Percentiles rank a stretch among this genome's conserved stretches.
Conservation (phyloP, 2,329 filamentous ascomycete species). For the Chrysosporium keratinophilum region DNA sequence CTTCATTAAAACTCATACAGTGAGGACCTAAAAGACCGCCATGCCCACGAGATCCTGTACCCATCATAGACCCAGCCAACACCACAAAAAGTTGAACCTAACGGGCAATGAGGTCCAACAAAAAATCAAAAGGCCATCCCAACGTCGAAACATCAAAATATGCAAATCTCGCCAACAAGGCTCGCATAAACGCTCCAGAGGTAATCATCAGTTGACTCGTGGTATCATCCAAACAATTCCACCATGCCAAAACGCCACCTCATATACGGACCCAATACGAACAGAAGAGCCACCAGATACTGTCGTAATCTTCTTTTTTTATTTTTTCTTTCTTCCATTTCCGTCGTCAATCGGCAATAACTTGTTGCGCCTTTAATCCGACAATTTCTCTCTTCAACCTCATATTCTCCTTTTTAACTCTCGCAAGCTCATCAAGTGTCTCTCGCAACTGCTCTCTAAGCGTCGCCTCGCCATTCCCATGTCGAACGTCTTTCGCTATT, state of each 20-base stretch:
- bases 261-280: background rate
- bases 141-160: background rate
- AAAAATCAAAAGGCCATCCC: background rate
- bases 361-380: constrained; percentile 49
- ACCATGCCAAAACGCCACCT: constrained; percentile 3
- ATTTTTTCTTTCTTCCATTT: background rate
- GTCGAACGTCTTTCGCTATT: constrained; percentile 65
- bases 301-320: background rate
- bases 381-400: constrained; percentile 72
- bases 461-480: constrained; percentile 69
- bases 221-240: constrained; percentile 4
- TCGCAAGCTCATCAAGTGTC: constrained; percentile 63
- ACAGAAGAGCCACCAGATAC: background rate
- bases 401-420: constrained; percentile 75
- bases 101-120: background rate
- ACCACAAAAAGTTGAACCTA: background rate
- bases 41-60: background rate
- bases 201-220: background rate
- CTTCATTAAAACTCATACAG: background rate
- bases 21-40: background rate
- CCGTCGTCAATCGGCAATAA: constrained; percentile 15
- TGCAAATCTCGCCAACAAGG: background rate
- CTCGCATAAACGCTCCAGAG: background rate
- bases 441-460: constrained; percentile 61
- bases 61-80: background rate